Conservation (phyloP, 768 basidiomycete species). For the Mycena epipterygia region DNA sequence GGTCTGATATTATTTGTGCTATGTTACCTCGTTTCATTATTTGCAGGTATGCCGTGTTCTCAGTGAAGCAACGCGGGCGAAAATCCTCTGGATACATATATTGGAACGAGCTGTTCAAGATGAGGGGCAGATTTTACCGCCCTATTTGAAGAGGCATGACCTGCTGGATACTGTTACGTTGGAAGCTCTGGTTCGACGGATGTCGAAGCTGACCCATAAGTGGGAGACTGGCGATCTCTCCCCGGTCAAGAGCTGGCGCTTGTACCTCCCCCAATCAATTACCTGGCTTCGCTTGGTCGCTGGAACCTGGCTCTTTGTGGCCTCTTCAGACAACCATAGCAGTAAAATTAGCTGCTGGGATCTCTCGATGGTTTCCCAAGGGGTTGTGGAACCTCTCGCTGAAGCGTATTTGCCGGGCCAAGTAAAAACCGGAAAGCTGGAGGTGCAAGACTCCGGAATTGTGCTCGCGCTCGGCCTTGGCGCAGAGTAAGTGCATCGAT, state of each 20-base stretch:
- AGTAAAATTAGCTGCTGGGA: slow-evolving; percentile 4
- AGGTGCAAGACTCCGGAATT: slow-evolving; percentile 14
- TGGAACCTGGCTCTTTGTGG: slow-evolving; percentile 11
- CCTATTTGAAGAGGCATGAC: not conserved
- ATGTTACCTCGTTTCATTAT: not conserved
- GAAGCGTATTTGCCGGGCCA: slow-evolving; percentile 26
- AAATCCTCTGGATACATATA: slow-evolving; percentile 5
- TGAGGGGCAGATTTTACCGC: not conserved
- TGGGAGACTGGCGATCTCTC: slow-evolving; percentile 2
- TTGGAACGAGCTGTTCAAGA: not conserved
- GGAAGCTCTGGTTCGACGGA: slow-evolving; percentile 7
- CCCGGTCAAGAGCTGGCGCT: not conserved
- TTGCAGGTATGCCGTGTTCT: not conserved
- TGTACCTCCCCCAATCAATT: slow-evolving; percentile 23
- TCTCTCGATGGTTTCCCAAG: not conserved
- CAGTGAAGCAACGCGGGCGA: not conserved
- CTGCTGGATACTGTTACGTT: not conserved
- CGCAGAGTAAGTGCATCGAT: not conserved
- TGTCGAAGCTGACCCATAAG: not conserved
- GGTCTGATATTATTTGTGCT: too few species aligned
- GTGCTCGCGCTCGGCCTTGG: slow-evolving; percentile 29
- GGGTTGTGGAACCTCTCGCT: not conserved
- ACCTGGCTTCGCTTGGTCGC: slow-evolving; percentile 33
- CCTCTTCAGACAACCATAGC: not conserved
- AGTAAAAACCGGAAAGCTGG: slow-evolving; percentile 23